A percentile compares a stretch with the other conserved stretches of the same genome.
These are phyloP conservation scores for Aristolochia contorta DNA, from an alignment of 164 flowering plant species.

Conservation along the genomic window DNA sequence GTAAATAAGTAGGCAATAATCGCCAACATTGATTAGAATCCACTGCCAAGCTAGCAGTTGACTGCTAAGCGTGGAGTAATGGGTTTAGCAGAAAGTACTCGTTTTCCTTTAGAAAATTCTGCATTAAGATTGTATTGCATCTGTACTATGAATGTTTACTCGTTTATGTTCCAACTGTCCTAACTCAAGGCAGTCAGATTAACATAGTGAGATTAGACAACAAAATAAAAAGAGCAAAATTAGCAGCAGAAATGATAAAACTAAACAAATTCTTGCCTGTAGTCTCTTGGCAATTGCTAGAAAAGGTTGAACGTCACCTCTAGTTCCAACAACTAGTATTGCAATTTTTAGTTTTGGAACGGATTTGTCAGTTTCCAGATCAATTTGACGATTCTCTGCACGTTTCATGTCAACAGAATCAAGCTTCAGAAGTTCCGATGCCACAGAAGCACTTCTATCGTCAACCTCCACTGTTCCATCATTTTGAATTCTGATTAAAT, in stretches of 20 bases:
- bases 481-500: slow-evolving; percentile 70
- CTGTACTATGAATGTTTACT: no score
- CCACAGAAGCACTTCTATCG: slow-evolving; percentile 46
- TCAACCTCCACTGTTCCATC: slow-evolving; percentile 91
- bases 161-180: no score
- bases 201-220: no score
- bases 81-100: no score
- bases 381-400: slow-evolving; percentile 18
- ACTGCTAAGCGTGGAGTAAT: no score
- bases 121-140: no score
- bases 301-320: slow-evolving; percentile 96
- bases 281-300: slow-evolving; percentile 83
- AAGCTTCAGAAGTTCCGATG: slow-evolving; percentile 68
- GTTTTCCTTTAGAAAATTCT: no score
- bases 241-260: not conserved
- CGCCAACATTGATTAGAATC: no score
- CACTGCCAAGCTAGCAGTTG: no score
- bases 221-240: not conserved
- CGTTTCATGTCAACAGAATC: slow-evolving; percentile 32
- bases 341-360: slow-evolving; percentile 75
- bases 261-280: slow-evolving; percentile 42
- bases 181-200: no score
- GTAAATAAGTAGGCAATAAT: no score
- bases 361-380: slow-evolving; percentile 26
- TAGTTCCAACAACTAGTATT: slow-evolving; percentile 87